These are phyloP conservation scores for Colletotrichum sp. DNA, from an alignment of 2,329 filamentous ascomycete species.

Conservation along the genomic window DNA sequence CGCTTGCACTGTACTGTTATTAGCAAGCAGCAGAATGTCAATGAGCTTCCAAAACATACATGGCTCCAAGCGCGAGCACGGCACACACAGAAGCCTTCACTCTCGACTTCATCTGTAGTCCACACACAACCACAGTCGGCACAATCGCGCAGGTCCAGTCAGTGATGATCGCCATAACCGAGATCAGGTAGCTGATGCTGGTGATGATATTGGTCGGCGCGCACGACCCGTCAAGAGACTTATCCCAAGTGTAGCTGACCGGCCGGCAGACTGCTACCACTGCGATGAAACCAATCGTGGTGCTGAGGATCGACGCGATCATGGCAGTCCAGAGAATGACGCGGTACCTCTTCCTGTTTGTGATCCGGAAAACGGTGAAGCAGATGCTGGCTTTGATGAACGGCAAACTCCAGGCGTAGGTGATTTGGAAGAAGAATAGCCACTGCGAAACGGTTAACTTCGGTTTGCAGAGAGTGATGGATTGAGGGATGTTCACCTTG, in stretches of 20 bases:
- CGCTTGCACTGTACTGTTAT: background rate
- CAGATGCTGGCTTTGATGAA: background rate
- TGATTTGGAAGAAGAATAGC: background rate
- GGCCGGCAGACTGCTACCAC: background rate
- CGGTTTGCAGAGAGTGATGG: background rate
- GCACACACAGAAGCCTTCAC: background rate
- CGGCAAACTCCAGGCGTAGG: background rate
- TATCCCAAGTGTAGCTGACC: background rate
- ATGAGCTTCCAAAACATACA: background rate
- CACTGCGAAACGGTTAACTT: background rate
- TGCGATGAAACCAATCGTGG: background rate
- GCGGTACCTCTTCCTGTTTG: background rate
- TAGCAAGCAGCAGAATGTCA: accelerated
- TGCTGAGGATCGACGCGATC: background rate
- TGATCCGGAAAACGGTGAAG: background rate
- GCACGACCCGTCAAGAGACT: background rate
- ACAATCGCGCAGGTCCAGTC: background rate
- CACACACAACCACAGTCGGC: background rate
- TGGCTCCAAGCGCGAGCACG: accelerated
- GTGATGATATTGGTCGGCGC: background rate
- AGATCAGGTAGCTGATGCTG: background rate
- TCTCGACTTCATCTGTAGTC: background rate
- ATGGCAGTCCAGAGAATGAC: background rate
- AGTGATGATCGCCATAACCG: background rate
- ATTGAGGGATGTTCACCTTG: background rate